phyloP scores from a whole-genome alignment of 2,329 filamentous ascomycete species.

The Sclerotinia subarctica region DNA sequence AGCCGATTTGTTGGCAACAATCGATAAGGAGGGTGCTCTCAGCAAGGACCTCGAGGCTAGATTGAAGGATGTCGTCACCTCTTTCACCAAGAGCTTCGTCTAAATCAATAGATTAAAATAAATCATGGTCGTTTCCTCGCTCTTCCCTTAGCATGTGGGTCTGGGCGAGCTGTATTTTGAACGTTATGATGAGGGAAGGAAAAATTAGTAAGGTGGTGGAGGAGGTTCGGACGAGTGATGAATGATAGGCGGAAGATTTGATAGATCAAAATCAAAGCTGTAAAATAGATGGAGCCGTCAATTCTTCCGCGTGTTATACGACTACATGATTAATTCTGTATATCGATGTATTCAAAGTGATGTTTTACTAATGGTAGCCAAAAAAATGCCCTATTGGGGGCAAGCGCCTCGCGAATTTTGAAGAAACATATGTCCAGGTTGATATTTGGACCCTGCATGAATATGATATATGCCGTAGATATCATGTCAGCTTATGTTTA shows the following conservation, averaged over 20 bases:
- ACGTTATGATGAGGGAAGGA: constrained; percentile 1
- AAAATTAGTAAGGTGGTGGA: background rate
- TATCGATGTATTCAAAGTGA: background rate
- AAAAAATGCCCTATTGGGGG: background rate
- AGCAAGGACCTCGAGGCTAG: constrained; percentile 89
- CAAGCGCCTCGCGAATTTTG: background rate
- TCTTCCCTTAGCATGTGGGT: constrained; percentile 33
- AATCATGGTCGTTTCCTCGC: constrained; percentile 26
- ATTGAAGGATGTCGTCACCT: constrained; percentile 71
- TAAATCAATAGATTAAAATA: constrained; percentile 32
- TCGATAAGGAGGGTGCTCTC: constrained; percentile 92
- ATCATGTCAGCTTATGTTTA: constrained; percentile 4
- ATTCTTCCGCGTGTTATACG: constrained; percentile 30
- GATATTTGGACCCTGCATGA: background rate
- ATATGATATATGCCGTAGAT: background rate
- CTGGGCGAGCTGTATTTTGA: constrained; percentile 31
- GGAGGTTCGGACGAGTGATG: constrained; percentile 21
- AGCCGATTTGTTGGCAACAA: constrained; percentile 74
- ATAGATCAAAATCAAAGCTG: constrained; percentile 36
- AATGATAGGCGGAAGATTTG: constrained; percentile 29
- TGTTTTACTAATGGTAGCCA: background rate
- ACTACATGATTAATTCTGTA: background rate
- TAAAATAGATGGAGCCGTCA: constrained; percentile 38
- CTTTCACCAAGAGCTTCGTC: constrained; percentile 93
- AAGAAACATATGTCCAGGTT: background rate